These are phyloP conservation scores for Lactarius hatsudake DNA, from an alignment of 768 basidiomycete genomes.

Conservation along the genomic window DNA sequence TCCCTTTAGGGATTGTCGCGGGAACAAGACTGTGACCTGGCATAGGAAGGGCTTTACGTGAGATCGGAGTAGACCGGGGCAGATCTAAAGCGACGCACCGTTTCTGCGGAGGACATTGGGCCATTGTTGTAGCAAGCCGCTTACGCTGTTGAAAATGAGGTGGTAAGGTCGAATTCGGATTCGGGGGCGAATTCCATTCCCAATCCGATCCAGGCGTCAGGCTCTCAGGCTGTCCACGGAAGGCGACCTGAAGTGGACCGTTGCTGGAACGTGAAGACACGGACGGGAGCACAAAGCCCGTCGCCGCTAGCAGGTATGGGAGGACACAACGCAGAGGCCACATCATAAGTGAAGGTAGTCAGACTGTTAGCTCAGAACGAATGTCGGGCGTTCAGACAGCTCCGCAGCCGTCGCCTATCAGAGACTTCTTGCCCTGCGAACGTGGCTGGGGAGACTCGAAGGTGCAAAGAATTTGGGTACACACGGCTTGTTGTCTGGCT, in stretches of 20 bases:
- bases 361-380: not conserved
- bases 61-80: not conserved
- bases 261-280: constrained; percentile 26
- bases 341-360: not conserved
- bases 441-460: too few species aligned
- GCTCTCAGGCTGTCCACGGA: not conserved
- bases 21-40: constrained; percentile 25
- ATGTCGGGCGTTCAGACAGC: too few species aligned
- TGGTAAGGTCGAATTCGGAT: constrained; percentile 34
- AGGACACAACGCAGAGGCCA: not conserved
- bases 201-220: not conserved
- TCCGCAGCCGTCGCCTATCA: too few species aligned
- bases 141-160: constrained; percentile 38
- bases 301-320: not conserved
- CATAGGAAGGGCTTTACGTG: not conserved
- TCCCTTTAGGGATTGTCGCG: constrained; percentile 22
- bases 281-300: not conserved
- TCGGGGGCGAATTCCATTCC: constrained; percentile 27
- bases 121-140: constrained; percentile 40
- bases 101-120: constrained; percentile 35
- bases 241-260: constrained; percentile 29
- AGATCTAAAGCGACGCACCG: constrained; percentile 6
- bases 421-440: too few species aligned
- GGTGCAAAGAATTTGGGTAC: too few species aligned
- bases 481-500: too few species aligned